Evolutionary conservation across 495 filamentous ascomycete species (phyloP).

Genomic region (Aspergillus funiculosus): DNA sequence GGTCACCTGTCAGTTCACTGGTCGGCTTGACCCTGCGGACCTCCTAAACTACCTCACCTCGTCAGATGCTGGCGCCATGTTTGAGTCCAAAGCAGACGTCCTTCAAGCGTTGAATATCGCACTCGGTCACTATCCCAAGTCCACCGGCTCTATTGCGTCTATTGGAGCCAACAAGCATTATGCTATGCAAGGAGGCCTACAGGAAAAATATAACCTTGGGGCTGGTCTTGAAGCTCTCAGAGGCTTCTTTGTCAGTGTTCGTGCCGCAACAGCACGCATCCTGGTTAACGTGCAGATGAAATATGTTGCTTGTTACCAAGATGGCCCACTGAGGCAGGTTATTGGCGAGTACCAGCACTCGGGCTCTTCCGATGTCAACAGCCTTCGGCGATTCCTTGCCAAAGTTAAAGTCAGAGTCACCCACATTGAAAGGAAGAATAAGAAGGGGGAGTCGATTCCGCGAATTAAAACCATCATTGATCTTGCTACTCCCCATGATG

Average conservation of each 20-base stretch:
- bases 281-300: constrained; percentile 56
- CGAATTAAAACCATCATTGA: constrained; percentile 42
- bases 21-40: constrained; percentile 41
- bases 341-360: constrained; percentile 20
- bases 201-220: constrained; percentile 31
- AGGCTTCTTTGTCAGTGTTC: constrained; percentile 64
- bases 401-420: constrained; percentile 37
- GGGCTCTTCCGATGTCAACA: constrained; percentile 13
- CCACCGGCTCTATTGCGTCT: constrained; percentile 26
- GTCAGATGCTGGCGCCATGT: constrained; percentile 36
- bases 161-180: constrained; percentile 40
- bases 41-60: constrained; percentile 51
- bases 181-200: constrained; percentile 19
- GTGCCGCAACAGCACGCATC: constrained; percentile 57
- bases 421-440: constrained; percentile 34
- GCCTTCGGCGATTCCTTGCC: constrained; percentile 41
- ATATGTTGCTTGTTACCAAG: constrained; percentile 37
- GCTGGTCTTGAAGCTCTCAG: constrained; percentile 49
- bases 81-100: constrained; percentile 33
- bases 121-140: constrained; percentile 36
- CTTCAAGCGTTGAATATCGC: constrained; percentile 54
- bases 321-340: constrained; percentile 25
- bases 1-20: constrained; percentile 40
- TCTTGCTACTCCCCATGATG: constrained; percentile 41
- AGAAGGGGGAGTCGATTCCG: constrained; percentile 27